Evolutionary conservation across 1,284 basidiomycete genomes (phyloP).

Genomic region (Cystobasidium pallidum): DNA sequence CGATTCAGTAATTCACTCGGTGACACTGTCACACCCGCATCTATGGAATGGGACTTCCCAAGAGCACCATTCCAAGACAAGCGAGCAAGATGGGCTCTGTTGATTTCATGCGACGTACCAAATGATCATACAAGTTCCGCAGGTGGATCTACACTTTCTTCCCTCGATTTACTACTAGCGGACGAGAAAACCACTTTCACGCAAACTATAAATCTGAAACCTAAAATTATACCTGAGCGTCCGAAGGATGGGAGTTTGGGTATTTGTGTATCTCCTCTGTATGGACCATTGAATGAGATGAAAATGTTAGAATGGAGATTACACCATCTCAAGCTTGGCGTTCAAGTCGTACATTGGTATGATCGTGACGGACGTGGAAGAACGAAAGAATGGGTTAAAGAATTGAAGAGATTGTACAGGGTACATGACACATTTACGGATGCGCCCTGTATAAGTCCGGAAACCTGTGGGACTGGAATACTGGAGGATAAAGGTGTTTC

Average conservation of each 20-base stretch:
- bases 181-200: not conserved
- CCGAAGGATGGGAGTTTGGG: conserved; percentile 7
- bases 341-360: conserved; percentile 38
- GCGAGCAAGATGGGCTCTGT: conserved; percentile 20
- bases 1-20: conserved; percentile 1
- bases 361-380: not conserved
- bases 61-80: conserved; percentile 19
- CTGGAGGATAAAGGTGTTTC: conserved; percentile 22
- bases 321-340: conserved; percentile 32
- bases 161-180: not conserved
- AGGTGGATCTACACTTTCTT: not conserved
- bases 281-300: conserved; percentile 16
- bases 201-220: conserved; percentile 8
- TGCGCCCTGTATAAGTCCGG: conserved; percentile 20
- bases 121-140: not conserved
- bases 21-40: not conserved
- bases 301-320: conserved; percentile 33
- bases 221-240: not conserved
- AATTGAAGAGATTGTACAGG: not conserved
- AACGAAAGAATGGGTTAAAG: conserved; percentile 19
- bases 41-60: conserved; percentile 20
- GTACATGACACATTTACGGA: conserved; percentile 19
- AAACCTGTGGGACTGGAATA: not conserved
- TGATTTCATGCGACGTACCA: conserved; percentile 26
- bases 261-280: conserved; percentile 35